Evolutionary conservation across 805 yeast genomes (phyloP).

Genomic region (Candida stauntonica): DNA sequence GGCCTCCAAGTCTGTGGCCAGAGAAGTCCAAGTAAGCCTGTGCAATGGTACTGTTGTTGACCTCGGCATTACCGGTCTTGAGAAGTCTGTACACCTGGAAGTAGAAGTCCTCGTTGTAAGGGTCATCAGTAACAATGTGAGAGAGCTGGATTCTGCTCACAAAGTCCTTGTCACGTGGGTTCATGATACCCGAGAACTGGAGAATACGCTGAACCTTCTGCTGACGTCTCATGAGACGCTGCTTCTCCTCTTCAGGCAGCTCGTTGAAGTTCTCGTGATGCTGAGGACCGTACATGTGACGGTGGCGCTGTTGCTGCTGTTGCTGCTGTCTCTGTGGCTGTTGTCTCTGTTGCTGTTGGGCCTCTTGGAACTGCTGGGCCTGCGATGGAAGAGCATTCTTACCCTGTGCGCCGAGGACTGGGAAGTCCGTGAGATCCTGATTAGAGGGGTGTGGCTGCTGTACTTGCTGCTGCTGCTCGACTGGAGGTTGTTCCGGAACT

Average conservation of each 20-base stretch:
- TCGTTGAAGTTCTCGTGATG: conserved; percentile 30
- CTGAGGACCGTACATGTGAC: conserved; percentile 27
- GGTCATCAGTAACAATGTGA: conserved; percentile 95
- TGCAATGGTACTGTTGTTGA: conserved; percentile 75
- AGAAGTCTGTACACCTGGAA: conserved; percentile 85
- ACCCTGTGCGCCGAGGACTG: conserved; percentile 48
- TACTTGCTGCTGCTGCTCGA: conserved; percentile 24
- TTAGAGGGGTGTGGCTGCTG: conserved; percentile 8
- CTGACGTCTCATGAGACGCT: conserved; percentile 60
- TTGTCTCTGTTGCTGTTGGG: conserved; percentile 13
- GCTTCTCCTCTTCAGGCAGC: conserved; percentile 71
- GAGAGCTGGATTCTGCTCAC: conserved; percentile 92
- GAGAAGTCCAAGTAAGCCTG: conserved; percentile 88
- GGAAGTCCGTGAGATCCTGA: conserved; percentile 37
- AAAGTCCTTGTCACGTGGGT: conserved; percentile 93
- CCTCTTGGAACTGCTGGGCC: conserved; percentile 5
- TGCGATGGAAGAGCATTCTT: conserved; percentile 14
- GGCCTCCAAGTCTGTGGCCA: conserved; percentile 86
- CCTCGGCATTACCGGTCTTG: conserved; percentile 44
- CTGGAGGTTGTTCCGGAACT: background rate
- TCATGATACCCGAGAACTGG: conserved; percentile 90
- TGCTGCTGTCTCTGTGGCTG: conserved; percentile 20
- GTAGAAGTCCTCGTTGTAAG: conserved; percentile 94
- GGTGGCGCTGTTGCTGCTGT: conserved; percentile 22
- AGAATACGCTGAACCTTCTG: conserved; percentile 72